Percentiles rank a stretch among this genome's conserved stretches.
phyloP scores from a whole-genome alignment of 495 filamentous ascomycete genomes.

The Daldinia loculata region DNA sequence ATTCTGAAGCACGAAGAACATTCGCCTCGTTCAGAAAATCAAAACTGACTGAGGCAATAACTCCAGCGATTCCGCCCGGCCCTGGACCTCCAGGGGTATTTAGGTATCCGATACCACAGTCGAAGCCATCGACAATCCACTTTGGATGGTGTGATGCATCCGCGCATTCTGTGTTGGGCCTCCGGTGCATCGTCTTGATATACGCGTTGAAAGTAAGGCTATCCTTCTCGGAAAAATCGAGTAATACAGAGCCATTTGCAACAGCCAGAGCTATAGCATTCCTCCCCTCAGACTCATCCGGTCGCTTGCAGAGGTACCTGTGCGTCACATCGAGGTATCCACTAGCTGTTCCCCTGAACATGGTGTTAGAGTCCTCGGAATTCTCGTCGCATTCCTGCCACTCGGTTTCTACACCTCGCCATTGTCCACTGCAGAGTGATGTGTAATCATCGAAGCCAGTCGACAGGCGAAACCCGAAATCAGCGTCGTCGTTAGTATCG shows the following conservation, averaged over 20 bases:
- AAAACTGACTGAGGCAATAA: slow-evolving; percentile 8
- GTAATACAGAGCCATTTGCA: slow-evolving; percentile 11
- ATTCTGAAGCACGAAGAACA: background rate
- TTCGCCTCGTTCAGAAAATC: slow-evolving; percentile 16
- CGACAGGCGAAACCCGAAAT: slow-evolving; percentile 7
- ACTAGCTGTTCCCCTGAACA: slow-evolving; percentile 13
- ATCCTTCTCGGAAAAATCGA: slow-evolving; percentile 11
- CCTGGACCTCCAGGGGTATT: slow-evolving; percentile 1
- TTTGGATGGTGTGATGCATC: slow-evolving; percentile 8
- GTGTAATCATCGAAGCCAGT: slow-evolving; percentile 8
- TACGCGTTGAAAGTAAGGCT: background rate
- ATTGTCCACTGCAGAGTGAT: slow-evolving; percentile 13
- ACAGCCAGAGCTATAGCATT: slow-evolving; percentile 7
- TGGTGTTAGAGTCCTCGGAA: slow-evolving; percentile 1
- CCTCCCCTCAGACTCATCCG: background rate
- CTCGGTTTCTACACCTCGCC: background rate
- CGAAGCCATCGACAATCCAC: slow-evolving; percentile 10
- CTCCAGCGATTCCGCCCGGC: background rate
- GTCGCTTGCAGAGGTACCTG: slow-evolving; percentile 1
- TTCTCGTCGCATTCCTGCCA: slow-evolving; percentile 8
- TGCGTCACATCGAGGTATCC: slow-evolving; percentile 19
- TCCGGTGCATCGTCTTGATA: slow-evolving; percentile 10
- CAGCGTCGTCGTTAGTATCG: background rate
- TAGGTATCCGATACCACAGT: background rate
- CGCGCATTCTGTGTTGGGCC: slow-evolving; percentile 6